Percentiles rank a stretch among this genome's conserved stretches.
Evolutionary conservation across 1,139 yeast species (phyloP).

Genomic region (Groenewaldozyma sp.): DNA sequence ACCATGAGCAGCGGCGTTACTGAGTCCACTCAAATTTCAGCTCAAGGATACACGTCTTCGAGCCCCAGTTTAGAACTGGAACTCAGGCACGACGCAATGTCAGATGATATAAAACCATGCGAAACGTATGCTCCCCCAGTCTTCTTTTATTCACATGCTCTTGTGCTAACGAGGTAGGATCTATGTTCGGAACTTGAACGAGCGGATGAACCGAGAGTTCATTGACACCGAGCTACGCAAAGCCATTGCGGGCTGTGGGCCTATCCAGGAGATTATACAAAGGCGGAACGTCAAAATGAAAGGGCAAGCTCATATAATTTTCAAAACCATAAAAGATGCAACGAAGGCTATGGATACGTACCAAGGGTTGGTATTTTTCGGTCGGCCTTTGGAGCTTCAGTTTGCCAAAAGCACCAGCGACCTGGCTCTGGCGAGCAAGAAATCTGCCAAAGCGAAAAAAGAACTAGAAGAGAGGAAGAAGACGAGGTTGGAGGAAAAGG

Average conservation of each 20-base stretch:
- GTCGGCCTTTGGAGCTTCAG: constrained; percentile 42
- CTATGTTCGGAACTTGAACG: constrained; percentile 64
- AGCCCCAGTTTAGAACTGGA: no score
- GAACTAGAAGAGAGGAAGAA: constrained; percentile 23
- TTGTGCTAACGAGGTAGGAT: constrained; percentile 19
- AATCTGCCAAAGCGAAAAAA: constrained; percentile 15
- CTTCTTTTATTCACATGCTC: no score
- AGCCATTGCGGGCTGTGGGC: constrained; percentile 41
- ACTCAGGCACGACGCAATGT: no score
- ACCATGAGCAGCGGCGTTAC: no score
- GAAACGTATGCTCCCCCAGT: neutral
- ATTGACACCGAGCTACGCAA: constrained; percentile 39
- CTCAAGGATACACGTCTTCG: no score
- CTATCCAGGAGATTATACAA: constrained; percentile 46
- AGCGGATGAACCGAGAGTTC: constrained; percentile 47
- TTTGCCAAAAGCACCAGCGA: constrained; percentile 44
- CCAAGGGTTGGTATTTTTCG: constrained; percentile 34
- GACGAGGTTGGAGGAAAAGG: constrained; percentile 25
- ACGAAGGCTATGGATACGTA: constrained; percentile 33
- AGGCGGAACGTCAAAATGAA: constrained; percentile 54
- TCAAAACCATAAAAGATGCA: constrained; percentile 39
- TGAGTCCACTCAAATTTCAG: no score
- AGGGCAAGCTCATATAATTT: constrained; percentile 85
- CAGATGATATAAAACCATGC: no score
- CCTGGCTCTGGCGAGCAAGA: constrained; percentile 24